These are phyloP conservation scores for Phellopilus nigrolimitatus DNA, from an alignment of 1,284 basidiomycete genomes.

Conservation along the genomic window DNA sequence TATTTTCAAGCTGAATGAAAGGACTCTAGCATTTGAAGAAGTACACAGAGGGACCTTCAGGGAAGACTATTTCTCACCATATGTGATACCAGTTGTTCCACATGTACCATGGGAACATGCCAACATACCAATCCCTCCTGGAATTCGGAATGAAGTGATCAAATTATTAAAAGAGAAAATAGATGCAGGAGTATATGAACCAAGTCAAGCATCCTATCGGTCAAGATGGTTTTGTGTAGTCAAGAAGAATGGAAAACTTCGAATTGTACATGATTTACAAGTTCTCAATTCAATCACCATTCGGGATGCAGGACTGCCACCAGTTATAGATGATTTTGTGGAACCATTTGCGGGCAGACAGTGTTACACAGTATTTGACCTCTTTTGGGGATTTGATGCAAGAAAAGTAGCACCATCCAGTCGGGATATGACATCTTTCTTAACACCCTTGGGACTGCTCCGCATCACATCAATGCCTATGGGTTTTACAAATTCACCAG, in stretches of 20 bases:
- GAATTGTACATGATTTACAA: slow-evolving; percentile 29
- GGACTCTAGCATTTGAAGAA: slow-evolving; percentile 32
- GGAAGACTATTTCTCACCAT: slow-evolving; percentile 33
- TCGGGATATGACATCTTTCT: slow-evolving; percentile 24
- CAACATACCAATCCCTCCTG: slow-evolving; percentile 37
- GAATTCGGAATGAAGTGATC: slow-evolving; percentile 32
- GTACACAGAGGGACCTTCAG: slow-evolving; percentile 31
- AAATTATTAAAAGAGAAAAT: slow-evolving; percentile 31
- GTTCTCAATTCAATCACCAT: slow-evolving; percentile 26
- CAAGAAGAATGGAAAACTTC: slow-evolving; percentile 29
- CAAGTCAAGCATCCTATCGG: slow-evolving; percentile 31
- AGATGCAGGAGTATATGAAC: slow-evolving; percentile 29
- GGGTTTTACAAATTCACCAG: slow-evolving; percentile 35
- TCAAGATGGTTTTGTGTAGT: slow-evolving; percentile 39
- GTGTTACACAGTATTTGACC: slow-evolving; percentile 31
- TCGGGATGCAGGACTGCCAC: slow-evolving; percentile 30
- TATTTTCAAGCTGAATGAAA: slow-evolving; percentile 29
- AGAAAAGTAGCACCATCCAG: slow-evolving; percentile 20
- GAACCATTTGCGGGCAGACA: slow-evolving; percentile 30
- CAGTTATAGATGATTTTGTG: slow-evolving; percentile 33
- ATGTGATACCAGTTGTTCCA: slow-evolving; percentile 31
- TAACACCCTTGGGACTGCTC: slow-evolving; percentile 28
- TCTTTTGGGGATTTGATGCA: slow-evolving; percentile 32
- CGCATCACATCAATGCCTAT: slow-evolving; percentile 31
- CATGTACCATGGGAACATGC: slow-evolving; percentile 34